Conservation (phyloP, 257 asterid species). For the Solanum boliviense region DNA sequence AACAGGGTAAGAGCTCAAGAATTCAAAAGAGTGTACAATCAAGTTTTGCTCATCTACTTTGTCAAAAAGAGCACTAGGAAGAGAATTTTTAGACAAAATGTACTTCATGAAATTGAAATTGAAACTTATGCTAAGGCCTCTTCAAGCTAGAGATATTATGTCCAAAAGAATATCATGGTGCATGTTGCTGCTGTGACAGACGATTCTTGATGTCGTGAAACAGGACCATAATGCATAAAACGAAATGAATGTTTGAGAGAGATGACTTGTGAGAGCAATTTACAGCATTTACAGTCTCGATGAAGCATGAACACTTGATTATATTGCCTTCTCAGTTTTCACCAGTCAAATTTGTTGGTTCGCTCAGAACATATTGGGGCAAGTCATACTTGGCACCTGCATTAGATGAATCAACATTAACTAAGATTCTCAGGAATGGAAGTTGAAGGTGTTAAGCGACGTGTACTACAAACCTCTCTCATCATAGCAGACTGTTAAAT, state of each 20-base stretch:
- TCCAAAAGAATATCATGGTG: background rate
- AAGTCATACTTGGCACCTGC: slow-evolving; percentile 80
- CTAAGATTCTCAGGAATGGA: background rate
- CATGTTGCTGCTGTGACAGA: background rate
- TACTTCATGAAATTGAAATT: background rate
- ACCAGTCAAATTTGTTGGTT: slow-evolving; percentile 66
- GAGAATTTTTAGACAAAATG: background rate
- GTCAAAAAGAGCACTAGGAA: background rate
- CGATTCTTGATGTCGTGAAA: background rate
- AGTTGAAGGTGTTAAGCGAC: background rate
- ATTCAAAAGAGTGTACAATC: background rate
- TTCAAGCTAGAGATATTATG: background rate
- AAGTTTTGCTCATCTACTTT: background rate
- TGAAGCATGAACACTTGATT: background rate
- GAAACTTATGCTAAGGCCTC: background rate
- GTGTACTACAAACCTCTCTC: slow-evolving; percentile 49
- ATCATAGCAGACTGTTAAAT: slow-evolving; percentile 81
- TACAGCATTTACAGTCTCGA: slow-evolving; percentile 35
- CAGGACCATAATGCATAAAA: background rate
- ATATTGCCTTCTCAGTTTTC: slow-evolving; percentile 12
- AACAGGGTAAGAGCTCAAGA: background rate
- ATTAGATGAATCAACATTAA: background rate
- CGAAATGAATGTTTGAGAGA: slow-evolving; percentile 2
- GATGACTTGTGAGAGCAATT: slow-evolving; percentile 16
- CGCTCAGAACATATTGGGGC: slow-evolving; percentile 71